Base-by-base conservation (phyloP, 257 asterid genomes). In the Scutellaria galericulata region DNA sequence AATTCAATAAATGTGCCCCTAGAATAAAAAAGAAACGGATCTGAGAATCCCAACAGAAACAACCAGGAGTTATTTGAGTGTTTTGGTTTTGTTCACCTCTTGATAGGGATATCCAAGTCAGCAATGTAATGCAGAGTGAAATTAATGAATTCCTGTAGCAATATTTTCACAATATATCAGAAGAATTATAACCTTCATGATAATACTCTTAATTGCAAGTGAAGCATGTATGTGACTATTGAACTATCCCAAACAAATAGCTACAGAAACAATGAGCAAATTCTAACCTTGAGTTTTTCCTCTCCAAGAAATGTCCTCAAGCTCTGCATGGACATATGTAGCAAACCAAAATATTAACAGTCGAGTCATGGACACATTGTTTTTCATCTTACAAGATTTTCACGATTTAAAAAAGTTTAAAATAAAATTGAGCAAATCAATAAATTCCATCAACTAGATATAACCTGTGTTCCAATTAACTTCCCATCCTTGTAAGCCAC, bases 1-100 rank as follows among this genome's bases (percentile, higher is more conserved):
- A 95, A 95, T 83, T 95, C 99, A 47, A 95, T 86, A 72, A 95
- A 95, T 53, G 98, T 95, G 56, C 98, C 99, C 84, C 99, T 95
- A 73, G 8, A 80, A 72, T 46, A 71, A 71, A 70, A 24, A 77
- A 52, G 59, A 72, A 62, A 68, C 9, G 42, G 27, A 52, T 31
- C 15, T 74, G 56, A 75, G 80, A 75, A 68, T 71, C 64, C 60
- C 35, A 47, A 60, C 41, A 63, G 7, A 56, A 37, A 60, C 11
- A 37, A 58, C 24, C 39, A 40, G 60, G 9, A 7, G 68, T 4
- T 9, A 31, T 6, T 46, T 70, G 41, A 72, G 67, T 71, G 65
- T 70, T 75, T 76, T 68, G 9, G 62, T 24, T 83, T 64, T 78
- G 54, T 78, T 78, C 57, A 92, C 99, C 99, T 90, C 80, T 95